Evolutionary conservation across 805 yeast species (phyloP), one percentile per base, ranked within the genome.

Genomic region (Starmera dryadoides): DNA sequence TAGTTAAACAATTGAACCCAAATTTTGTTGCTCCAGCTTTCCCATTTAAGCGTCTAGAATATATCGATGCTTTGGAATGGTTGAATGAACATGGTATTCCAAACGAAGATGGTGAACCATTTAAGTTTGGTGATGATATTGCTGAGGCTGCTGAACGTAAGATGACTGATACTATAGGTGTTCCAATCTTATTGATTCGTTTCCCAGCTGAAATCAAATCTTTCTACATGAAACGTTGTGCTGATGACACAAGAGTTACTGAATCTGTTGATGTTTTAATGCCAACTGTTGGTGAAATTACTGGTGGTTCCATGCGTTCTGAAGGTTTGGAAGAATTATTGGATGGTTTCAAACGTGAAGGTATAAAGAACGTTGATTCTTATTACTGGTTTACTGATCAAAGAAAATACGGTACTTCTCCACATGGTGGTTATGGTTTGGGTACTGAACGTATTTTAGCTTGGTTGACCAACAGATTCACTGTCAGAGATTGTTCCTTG

Each of bases 71-170:
- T 22, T 73, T 93, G 52, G 86, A 81, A 28, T 93, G 98, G 98
- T 80, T 93, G 66, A 86, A 87, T 76, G 97, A 89, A 66, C 87
- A 91, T 66, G 91, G 83, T 39, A 79, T 94, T 55, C 80, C 81
- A 56, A 93, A 91, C 76, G 98, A 93, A 71, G 96, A 91, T 11
- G 97, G 93, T 46, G 84, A 87, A 60, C 68, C 71, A 51, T 93
- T 91, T 81, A 77, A 83, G 66, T 93, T 93, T 52, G 99, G 99
- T 63, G 99, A 93, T 60, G 99, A 93, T 63, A 93, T 93, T 48
- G 97, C 98, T 44, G 99, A 93, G 70, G 98, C 98, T 41, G 98
- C 97, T 43, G 99, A 93, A 75, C 85, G 99, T 63, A 86, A 82
- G 66, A 93, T 93, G 99, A 87, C 96, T 26, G 99, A 93, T 62